These are phyloP conservation scores for Lipomyces spencermartinsiae DNA, from an alignment of 805 yeast species.

Conservation along the genomic window DNA sequence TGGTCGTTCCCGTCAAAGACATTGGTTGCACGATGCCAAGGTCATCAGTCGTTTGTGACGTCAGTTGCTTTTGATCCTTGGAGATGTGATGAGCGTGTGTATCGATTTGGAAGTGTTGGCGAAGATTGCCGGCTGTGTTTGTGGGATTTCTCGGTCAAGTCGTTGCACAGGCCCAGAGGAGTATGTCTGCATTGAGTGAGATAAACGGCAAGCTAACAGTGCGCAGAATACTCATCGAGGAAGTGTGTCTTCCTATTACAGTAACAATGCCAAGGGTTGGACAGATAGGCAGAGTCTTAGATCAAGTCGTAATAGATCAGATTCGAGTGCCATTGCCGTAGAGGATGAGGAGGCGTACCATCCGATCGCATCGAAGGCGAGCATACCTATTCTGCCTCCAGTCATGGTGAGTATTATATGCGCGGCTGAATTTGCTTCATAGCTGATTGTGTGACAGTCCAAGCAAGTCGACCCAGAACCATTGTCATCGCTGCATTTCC, in stretches of 20 bases:
- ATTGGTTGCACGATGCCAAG: slow-evolving; percentile 52
- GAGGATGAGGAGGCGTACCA: slow-evolving; percentile 36
- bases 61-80: slow-evolving; percentile 54
- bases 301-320: slow-evolving; percentile 24
- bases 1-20: slow-evolving; percentile 48
- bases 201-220: neutral
- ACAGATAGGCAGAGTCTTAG: slow-evolving; percentile 16
- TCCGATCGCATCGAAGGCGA: slow-evolving; percentile 34
- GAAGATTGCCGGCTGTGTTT: slow-evolving; percentile 60
- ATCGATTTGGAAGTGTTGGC: slow-evolving; percentile 60
- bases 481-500: slow-evolving; percentile 30
- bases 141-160: slow-evolving; percentile 61
- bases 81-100: slow-evolving; percentile 48
- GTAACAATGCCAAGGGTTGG: slow-evolving; percentile 16
- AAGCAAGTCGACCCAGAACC: slow-evolving; percentile 39
- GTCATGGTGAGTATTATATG: slow-evolving; percentile 31
- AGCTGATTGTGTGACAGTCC: slow-evolving; percentile 13
- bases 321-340: slow-evolving; percentile 30
- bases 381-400: slow-evolving; percentile 37
- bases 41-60: slow-evolving; percentile 61
- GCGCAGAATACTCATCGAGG: slow-evolving; percentile 25
- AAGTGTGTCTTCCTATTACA: slow-evolving; percentile 32
- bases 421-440: neutral
- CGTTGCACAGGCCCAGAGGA: slow-evolving; percentile 43
- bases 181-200: slow-evolving; percentile 5